Base-by-base conservation (phyloP, 148 eudicot species). In the Camellia japonica region DNA sequence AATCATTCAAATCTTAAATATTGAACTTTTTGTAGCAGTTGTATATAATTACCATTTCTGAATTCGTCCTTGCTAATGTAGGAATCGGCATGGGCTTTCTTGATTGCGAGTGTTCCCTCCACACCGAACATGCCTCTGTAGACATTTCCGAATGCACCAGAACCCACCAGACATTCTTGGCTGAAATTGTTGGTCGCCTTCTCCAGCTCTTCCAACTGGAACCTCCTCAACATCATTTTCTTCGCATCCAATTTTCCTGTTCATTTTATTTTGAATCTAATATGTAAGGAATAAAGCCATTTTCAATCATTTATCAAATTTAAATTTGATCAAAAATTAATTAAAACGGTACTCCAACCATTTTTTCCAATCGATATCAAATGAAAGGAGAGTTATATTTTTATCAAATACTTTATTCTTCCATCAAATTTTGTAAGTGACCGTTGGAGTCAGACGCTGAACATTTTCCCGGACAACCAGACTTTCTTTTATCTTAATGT, bases 71-170 rank as follows among this genome's bases (percentile, higher is more conserved):
- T 81, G 78, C 83, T 87, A 18, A 85, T 83, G 79, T 76, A 83
- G 7, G 88, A 81, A 44, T 81, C 80, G 59, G 75, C 54, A 68
- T 76, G 85, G 18, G 85, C 82, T 78, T 79, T 87, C 84, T 87
- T 87, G 80, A 87, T 83, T 42, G 90, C 90, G 47, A 87, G 78
- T 16, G 83, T 85, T 59, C 82, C 86, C 55, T 75, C 76, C 6
- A 7, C 82, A 47, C 64, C 78, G 61, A 87, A 85, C 7, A 80
- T 76, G 76, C 88, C 90, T 75, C 69, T 78, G 77, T 85, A 87
- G 5, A 87, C 90, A 70, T 87, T 77, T 19, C 86, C 90, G 78
- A 83, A 87, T 55, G 86, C 90, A 13, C 90, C 90, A 43, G 88
- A 85, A 14, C 90, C 90, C 18, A 85, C 80, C 78, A 85, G 73